Evolutionary conservation across 805 yeast genomes (phyloP), one percentile per base, ranked within the genome.

Genomic region (Lipomyces sp.): DNA sequence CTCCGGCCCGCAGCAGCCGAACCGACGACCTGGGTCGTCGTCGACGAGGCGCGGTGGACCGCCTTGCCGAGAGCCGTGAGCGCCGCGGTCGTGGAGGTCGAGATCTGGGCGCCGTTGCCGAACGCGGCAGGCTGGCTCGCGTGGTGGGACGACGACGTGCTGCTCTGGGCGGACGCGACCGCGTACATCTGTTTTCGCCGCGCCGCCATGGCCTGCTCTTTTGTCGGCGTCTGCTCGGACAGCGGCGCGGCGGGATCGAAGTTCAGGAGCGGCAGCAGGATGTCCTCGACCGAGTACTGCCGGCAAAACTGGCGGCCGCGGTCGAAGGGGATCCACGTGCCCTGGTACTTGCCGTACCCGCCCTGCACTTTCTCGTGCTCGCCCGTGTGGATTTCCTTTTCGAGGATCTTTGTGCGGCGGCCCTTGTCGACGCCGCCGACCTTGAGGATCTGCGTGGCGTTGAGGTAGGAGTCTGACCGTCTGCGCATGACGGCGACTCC

Each of bases 291-390:
- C 21, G 79, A 78, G 66, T 80, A 83, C 57, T 83, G 74, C 57
- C 75, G 77, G 48, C 84, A 81, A 67, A 84, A 72, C 34, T 77
- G 74, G 28, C 60, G 52, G 28, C 62, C 63, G 11, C 61, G 46
- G n/a, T 49, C 51, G 41, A 48, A 58, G 3, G 89, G 86, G 37
- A 82, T 73, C 87, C 89, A 83, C 11, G 84, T 83, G 8, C 89
- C 90, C 64, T 82, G 86, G 65, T 79, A 81, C 60, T 80, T 80
- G n/a, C 86, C 86, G 56, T 81, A 79, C 0, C 86, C 87, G 32
- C 86, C 86, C 65, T 82, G 85, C 23, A 82, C 82, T 60, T 82
- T 82, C 60, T 83, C 89, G 62, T 80, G 83, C 32, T 69, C 71
- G n/a, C 84, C 83, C 5, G 79, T 75, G 50, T 74, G 78, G 37